These are phyloP conservation scores for Beauveria varroae DNA, from an alignment of 2,329 filamentous ascomycete genomes.

Conservation along the genomic window DNA sequence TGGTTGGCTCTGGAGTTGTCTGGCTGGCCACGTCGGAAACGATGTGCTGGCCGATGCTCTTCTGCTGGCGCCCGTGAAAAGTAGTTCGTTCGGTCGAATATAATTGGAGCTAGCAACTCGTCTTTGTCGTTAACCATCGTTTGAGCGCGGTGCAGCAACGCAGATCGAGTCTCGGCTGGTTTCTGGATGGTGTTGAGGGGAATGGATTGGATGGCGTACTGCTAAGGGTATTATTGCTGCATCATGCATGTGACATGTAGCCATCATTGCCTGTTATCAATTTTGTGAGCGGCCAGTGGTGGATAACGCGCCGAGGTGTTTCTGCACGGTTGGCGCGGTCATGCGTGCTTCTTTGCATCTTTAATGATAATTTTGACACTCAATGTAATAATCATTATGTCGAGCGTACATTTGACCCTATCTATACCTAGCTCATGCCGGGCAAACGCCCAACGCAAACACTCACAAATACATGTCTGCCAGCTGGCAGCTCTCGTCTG, in stretches of 20 bases:
- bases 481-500: background rate
- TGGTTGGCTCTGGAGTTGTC: background rate
- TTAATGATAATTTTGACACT: background rate
- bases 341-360: no score
- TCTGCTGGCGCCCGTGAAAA: background rate
- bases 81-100: no score
- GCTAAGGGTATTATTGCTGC: background rate
- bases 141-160: background rate
- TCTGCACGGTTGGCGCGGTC: no score
- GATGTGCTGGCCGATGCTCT: background rate
- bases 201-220: no score
- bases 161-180: conserved; percentile 1
- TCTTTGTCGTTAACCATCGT: background rate
- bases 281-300: no score
- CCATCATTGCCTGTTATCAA: no score
- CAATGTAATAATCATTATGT: background rate
- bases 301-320: no score
- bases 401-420: no score
- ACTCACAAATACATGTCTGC: background rate
- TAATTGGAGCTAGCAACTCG: background rate
- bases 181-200: background rate
- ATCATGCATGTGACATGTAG: background rate
- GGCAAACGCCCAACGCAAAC: background rate
- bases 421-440: no score
- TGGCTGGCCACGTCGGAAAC: background rate